phyloP scores from a whole-genome alignment of 1,284 basidiomycete genomes.

The Ustilago esculenta region DNA sequence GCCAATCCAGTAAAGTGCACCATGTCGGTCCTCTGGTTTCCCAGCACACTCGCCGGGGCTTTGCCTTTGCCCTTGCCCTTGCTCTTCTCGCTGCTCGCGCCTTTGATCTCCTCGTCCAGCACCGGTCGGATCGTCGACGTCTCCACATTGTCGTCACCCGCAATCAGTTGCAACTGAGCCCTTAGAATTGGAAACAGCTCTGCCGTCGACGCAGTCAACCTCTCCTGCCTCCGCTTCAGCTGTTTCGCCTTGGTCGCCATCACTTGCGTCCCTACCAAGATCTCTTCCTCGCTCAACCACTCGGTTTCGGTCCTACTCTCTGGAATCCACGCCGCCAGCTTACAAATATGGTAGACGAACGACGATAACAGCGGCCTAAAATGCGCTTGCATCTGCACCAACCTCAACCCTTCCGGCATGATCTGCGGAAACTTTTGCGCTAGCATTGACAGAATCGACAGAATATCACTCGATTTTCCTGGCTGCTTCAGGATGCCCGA shows the following conservation, averaged over 20 bases:
- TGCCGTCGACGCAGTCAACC: slow-evolving; percentile 23
- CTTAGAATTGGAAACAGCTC: slow-evolving; percentile 29
- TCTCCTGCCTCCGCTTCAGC: slow-evolving; percentile 26
- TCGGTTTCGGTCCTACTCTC: slow-evolving; percentile 29
- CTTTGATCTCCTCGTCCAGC: not conserved
- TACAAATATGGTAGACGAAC: slow-evolving; percentile 31
- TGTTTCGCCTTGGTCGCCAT: slow-evolving; percentile 32
- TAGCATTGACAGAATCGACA: slow-evolving; percentile 14
- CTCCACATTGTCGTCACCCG: slow-evolving; percentile 11
- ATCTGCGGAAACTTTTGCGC: slow-evolving; percentile 14
- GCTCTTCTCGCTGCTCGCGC: no score
- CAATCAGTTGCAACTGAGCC: slow-evolving; percentile 24
- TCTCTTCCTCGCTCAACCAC: slow-evolving; percentile 40
- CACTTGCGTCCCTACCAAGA: slow-evolving; percentile 33
- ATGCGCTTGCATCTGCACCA: slow-evolving; percentile 17
- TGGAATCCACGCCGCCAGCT: slow-evolving; percentile 36
- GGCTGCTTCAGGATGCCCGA: slow-evolving; percentile 18
- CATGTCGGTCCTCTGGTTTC: not conserved
- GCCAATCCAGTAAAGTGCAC: slow-evolving; percentile 17
- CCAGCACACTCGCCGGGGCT: no score
- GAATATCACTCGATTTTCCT: slow-evolving; percentile 14
- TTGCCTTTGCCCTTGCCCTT: slow-evolving; percentile 8
- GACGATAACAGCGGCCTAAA: slow-evolving; percentile 21
- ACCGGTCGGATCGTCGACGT: slow-evolving; percentile 12
- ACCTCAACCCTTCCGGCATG: slow-evolving; percentile 8